Conservation (phyloP, 2,329 filamentous ascomycete genomes). For the Trichoderma asperellum region DNA sequence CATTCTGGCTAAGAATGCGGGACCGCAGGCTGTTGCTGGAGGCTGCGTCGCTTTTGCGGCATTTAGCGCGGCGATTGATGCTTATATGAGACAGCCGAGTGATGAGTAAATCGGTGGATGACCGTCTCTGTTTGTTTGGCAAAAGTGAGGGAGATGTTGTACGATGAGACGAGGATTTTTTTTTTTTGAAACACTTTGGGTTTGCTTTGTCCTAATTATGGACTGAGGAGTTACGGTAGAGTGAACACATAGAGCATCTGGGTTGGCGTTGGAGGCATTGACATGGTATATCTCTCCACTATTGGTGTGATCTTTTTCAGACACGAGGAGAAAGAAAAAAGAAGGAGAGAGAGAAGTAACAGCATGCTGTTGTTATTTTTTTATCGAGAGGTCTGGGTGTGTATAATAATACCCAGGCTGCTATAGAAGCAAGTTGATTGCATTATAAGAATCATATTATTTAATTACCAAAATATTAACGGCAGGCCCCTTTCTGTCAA, state of each 20-base stretch:
- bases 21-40: constrained; percentile 83
- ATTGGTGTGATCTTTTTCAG: neutral
- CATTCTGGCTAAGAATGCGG: constrained; percentile 81
- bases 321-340: neutral
- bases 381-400: neutral
- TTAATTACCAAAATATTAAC: neutral
- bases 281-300: constrained; percentile 18
- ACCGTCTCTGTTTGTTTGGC: neutral
- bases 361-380: neutral
- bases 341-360: neutral
- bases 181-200: neutral
- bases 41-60: constrained; percentile 94
- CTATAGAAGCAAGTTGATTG: constrained; percentile 22
- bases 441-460: constrained; percentile 11
- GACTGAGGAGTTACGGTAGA: constrained; percentile 35
- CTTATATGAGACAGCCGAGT: constrained; percentile 80
- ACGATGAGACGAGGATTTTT: constrained; percentile 20
- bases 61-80: constrained; percentile 89
- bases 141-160: neutral
- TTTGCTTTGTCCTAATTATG: constrained; percentile 30
- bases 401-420: constrained; percentile 20
- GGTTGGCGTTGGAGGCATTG: constrained; percentile 40
- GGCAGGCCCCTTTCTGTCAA: neutral
- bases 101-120: constrained; percentile 50
- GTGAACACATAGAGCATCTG: constrained; percentile 38